Conservation (phyloP, 768 basidiomycete genomes). For the Calocera viscosa region DNA sequence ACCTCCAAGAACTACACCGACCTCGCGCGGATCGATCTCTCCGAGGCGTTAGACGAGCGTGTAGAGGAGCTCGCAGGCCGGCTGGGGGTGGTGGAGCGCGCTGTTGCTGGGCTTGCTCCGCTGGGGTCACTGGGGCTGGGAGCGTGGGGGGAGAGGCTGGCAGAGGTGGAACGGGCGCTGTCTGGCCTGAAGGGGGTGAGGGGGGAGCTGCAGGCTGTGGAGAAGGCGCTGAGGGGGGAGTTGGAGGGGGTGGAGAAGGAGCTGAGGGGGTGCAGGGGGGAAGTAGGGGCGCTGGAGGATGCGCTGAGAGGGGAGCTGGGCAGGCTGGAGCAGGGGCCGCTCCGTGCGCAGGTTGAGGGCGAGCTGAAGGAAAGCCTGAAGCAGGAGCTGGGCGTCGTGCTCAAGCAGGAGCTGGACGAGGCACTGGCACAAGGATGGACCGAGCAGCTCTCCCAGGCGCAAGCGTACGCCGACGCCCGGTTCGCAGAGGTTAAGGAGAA, state of each 20-base stretch:
- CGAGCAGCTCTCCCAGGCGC: no score
- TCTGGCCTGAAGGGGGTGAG: neutral
- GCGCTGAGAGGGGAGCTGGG: neutral
- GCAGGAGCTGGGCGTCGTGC: no score
- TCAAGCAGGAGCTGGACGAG: no score
- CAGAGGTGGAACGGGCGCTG: neutral
- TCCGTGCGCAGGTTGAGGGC: neutral
- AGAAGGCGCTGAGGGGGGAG: neutral
- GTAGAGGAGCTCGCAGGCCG: no score
- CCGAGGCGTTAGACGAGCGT: conserved; percentile 9
- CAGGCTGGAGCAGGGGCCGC: conserved; percentile 3
- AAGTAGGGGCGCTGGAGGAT: neutral
- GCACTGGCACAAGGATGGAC: no score
- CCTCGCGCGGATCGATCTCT: neutral
- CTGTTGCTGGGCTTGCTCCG: no score
- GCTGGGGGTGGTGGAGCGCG: no score
- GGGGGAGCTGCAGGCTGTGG: neutral
- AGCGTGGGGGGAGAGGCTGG: no score
- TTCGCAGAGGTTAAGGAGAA: no score
- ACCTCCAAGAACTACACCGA: neutral
- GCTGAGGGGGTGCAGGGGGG: conserved; percentile 4
- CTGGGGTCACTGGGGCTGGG: no score
- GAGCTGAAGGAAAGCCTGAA: neutral
- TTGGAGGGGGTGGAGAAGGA: neutral
- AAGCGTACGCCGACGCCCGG: no score